Base-by-base conservation (phyloP, 225 moss, liverwort and hornwort species). In the Sphagnum contortum region DNA sequence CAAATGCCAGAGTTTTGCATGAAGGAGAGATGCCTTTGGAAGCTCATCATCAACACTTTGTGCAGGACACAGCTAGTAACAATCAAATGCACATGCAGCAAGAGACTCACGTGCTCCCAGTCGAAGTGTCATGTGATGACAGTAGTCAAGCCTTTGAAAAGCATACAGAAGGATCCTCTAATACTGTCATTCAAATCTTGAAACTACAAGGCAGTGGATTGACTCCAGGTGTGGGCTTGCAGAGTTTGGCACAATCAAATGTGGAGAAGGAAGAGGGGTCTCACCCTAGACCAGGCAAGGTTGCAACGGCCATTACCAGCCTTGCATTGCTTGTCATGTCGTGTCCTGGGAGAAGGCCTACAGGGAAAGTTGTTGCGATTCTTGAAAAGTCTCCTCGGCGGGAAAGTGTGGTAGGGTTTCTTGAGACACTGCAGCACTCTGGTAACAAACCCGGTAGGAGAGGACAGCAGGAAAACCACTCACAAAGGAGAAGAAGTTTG, bases 311-410 rank as follows among this genome's bases (percentile, higher is more conserved):
- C 12, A 8, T 81, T 9, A 71, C 66, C 11, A 78, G 69, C 50
- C 78, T 96, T 55, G 73, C 74, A 50, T 70, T 75, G 45, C 58
- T 71, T 64, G 76, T 96, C 62, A 69, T 66, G 65, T 81, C 81
- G 8, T 78, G 64, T 71, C 88, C 96, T 55, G 90, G 90, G 48
- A 96, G 82, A 76, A 79, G 96, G 60, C 96, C 96, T 5, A 90
- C 90, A 61, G 92, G 87, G 3, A 89, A 68, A 76, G 92, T 96
- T 63, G 85, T 92, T 45, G 87, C 96, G 5, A 87, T 96, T 62
- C 65, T 96, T 69, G 76, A 79, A 60, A 84, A 87, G 8, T 90
- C 96, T 64, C 58, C 67, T 48, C 84, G 90, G 47, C 83, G 96
- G 53, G 90, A 92, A 67, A 84, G 90, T 59, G 85, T 90, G 9